A percentile compares a stretch with the other conserved stretches of the same genome.
Conservation (phyloP, 768 basidiomycete genomes). For the Podaxis carcinomalis region DNA sequence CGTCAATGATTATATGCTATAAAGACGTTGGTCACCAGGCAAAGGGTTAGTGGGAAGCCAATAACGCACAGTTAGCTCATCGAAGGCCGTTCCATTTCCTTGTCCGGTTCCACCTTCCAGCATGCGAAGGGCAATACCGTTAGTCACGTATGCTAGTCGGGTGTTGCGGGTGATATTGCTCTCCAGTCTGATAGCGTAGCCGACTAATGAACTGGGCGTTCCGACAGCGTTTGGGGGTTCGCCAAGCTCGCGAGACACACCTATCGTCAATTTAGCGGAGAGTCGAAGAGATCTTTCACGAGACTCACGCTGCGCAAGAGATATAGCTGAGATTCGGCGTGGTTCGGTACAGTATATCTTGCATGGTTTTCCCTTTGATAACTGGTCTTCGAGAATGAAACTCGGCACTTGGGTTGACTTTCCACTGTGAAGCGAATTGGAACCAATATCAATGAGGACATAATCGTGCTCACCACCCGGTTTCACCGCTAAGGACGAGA, state of each 20-base stretch:
- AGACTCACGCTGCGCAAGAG: slow-evolving; percentile 74
- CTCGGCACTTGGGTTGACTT: slow-evolving; percentile 96
- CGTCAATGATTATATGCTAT: slow-evolving; percentile 93
- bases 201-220: slow-evolving; percentile 74
- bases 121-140: slow-evolving; percentile 96
- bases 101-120: slow-evolving; percentile 79
- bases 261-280: slow-evolving; percentile 21
- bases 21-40: slow-evolving; percentile 5
- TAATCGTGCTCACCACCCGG: slow-evolving; percentile 28
- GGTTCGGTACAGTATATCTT: slow-evolving; percentile 96
- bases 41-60: background rate
- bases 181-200: slow-evolving; percentile 93
- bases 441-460: background rate
- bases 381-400: slow-evolving; percentile 88
- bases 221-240: slow-evolving; percentile 79
- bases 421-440: slow-evolving; percentile 49
- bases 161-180: slow-evolving; percentile 80
- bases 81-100: slow-evolving; percentile 76
- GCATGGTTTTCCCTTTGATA: slow-evolving; percentile 75
- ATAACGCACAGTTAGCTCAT: slow-evolving; percentile 82
- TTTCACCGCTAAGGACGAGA: slow-evolving; percentile 70
- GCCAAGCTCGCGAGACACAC: slow-evolving; percentile 87
- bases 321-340: slow-evolving; percentile 92
- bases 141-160: slow-evolving; percentile 79
- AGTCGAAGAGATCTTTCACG: background rate